A percentile compares a stretch with the other conserved stretches of the same genome.
Conservation (phyloP, 1,284 basidiomycete genomes). For the Cystobasidium pallidum region DNA sequence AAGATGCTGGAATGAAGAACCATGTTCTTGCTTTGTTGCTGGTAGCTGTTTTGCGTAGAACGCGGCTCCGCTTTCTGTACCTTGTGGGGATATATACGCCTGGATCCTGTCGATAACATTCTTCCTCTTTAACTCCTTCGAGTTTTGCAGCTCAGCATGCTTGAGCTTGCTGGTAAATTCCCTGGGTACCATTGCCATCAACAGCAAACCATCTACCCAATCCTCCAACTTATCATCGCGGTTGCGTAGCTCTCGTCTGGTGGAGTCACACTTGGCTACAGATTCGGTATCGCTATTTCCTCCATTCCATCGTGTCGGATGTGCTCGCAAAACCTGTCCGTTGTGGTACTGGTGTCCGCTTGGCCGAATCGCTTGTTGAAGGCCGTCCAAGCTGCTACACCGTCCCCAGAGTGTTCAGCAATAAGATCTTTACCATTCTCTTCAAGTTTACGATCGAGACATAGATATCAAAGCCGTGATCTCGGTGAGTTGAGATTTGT, state of each 20-base stretch:
- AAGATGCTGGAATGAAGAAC: too few species aligned
- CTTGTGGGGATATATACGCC: slow-evolving; percentile 4
- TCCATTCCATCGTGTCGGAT: slow-evolving; percentile 8
- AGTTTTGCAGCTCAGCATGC: background rate
- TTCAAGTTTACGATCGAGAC: slow-evolving; percentile 3
- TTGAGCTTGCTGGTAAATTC: slow-evolving; percentile 5
- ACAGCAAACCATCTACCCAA: slow-evolving; percentile 1
- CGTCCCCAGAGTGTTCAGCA: background rate
- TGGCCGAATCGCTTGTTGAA: slow-evolving; percentile 13
- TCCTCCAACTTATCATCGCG: slow-evolving; percentile 4
- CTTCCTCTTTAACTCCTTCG: slow-evolving; percentile 10
- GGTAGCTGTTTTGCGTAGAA: slow-evolving; percentile 4
- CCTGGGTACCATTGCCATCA: slow-evolving; percentile 7
- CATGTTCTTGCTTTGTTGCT: background rate
- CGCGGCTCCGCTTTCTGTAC: background rate
- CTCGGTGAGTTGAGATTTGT: too few species aligned
- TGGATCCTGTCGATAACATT: slow-evolving; percentile 7
- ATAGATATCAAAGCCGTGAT: too few species aligned
- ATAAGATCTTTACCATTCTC: slow-evolving; percentile 5
- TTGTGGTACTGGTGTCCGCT: slow-evolving; percentile 12
- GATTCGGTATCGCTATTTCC: background rate
- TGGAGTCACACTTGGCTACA: background rate
- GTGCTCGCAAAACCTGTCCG: background rate
- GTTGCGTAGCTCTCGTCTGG: background rate
- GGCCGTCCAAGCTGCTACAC: background rate